Evolutionary conservation across 305 asterid genomes (phyloP), one percentile per base, ranked within the genome.

Genomic region (Plantago coronopus): DNA sequence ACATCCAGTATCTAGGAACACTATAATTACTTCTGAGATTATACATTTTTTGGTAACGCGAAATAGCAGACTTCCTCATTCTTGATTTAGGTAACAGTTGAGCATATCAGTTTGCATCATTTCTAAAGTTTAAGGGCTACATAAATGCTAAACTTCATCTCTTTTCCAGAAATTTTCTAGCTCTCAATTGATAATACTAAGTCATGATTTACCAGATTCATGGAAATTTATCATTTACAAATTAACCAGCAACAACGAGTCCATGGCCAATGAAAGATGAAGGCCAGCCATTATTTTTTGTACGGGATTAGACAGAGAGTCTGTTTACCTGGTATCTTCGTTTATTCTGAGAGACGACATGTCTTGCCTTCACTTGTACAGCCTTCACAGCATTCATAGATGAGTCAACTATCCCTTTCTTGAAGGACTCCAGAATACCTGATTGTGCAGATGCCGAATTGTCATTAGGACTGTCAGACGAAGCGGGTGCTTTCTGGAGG

Each of bases 301-400:
- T 23, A 61, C 46, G 63, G 31, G 48, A 34, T 37, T 38, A 38
- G 23, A 53, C 37, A 57, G 21, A 67, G 17, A 19, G 31, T 19
- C 59, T 54, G 38, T 48, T 53, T 57, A 93, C 98, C 97, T 89
- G 97, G 87, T 93, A 93, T 87, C 98, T 83, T 70, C 97, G 78
- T 79, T 93, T 93, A 81, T 93, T 93, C 65, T 93, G 98, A n/a
- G 98, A 93, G 65, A 93, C 98, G 18, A 81, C 76, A 62, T 89
- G 97, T 17, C 97, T 89, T 64, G 98, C 98, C 79, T 89, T 89
- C 22, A 85, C 91, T 76, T 91, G 98, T 77, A 91, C 91, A 63
- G 97, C 91, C 78, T 89, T 91, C 72, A 93, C 91, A 23, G 96
- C 98, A 74, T 73, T 80, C 68, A 93, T 57, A 46, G 97, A 93